Conservation (phyloP, 495 filamentous ascomycete genomes). For the Poronia punctata region DNA sequence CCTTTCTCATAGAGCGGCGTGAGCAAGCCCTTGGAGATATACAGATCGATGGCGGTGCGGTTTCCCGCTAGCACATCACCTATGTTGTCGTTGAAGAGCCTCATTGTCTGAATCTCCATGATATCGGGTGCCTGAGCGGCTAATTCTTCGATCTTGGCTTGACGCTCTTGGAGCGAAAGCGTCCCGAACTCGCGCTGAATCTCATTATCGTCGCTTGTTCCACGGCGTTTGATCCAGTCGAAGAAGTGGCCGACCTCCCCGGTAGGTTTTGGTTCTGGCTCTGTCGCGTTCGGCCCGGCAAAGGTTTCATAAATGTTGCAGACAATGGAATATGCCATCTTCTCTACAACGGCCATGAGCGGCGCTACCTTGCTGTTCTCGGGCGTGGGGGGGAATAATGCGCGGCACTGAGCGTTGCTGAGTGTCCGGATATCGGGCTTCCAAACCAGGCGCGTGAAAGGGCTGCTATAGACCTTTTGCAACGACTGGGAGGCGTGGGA, state of each 20-base stretch:
- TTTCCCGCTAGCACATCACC: constrained; percentile 28
- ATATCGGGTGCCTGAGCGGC: background rate
- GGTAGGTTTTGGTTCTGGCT: background rate
- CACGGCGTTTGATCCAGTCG: constrained; percentile 5
- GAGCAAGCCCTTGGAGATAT: constrained; percentile 30
- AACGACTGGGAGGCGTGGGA: background rate
- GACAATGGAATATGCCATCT: background rate
- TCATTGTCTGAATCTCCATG: constrained; percentile 1
- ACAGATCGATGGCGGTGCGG: constrained; percentile 29
- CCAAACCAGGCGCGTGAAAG: constrained; percentile 9
- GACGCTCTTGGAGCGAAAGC: background rate
- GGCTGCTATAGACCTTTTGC: background rate
- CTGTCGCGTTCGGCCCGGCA: background rate
- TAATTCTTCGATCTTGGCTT: constrained; percentile 2
- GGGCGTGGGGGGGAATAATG: constrained; percentile 5
- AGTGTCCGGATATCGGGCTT: constrained; percentile 13
- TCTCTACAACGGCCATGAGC: background rate
- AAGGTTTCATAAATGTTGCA: background rate
- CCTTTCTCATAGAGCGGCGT: constrained; percentile 28
- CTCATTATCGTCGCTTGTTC: background rate
- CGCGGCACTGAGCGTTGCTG: background rate
- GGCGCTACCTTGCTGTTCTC: constrained; percentile 1
- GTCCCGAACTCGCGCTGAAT: no score
- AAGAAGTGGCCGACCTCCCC: constrained; percentile 2
- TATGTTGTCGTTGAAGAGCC: constrained; percentile 21